phyloP scores from a whole-genome alignment of 352 stramenopile species.

The Globisporangium nodosum region DNA sequence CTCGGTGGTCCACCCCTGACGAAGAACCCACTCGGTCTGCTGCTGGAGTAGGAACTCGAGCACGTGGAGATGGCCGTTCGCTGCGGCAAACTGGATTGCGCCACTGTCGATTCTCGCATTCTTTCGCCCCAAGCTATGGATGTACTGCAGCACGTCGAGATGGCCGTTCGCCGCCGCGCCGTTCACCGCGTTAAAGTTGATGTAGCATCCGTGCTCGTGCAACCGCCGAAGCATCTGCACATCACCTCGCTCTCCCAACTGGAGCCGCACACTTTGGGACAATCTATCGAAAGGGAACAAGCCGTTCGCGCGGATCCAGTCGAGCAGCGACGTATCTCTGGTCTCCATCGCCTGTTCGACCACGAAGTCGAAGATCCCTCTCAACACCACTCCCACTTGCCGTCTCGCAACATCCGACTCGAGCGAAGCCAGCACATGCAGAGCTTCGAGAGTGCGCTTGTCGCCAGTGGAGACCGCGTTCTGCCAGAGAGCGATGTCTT shows the following conservation, averaged over 20 bases:
- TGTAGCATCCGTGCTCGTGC: neutral
- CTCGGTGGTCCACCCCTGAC: constrained; percentile 3
- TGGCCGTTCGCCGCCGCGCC: constrained; percentile 11
- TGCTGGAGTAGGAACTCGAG: constrained; percentile 29
- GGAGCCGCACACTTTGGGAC: no score
- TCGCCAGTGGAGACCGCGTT: no score
- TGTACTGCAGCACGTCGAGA: constrained; percentile 22
- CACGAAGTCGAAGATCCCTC: neutral
- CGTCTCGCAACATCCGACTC: no score
- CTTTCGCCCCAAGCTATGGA: constrained; percentile 8
- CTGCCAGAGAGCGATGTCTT: no score
- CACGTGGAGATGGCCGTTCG: constrained; percentile 18
- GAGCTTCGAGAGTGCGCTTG: no score
- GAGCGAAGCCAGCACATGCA: no score
- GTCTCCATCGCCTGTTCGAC: neutral
- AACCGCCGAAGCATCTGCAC: neutral
- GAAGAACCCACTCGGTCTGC: constrained; percentile 7
- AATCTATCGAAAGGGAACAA: no score
- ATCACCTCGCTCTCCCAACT: neutral
- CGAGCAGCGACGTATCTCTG: constrained; percentile 1
- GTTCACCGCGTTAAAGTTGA: neutral
- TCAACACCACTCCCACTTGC: no score
- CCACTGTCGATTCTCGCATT: neutral
- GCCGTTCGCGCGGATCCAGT: neutral
- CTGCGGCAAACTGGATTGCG: neutral